Conservation (phyloP, 176 grass and related monocot genomes). For the Triticum turgidum region DNA sequence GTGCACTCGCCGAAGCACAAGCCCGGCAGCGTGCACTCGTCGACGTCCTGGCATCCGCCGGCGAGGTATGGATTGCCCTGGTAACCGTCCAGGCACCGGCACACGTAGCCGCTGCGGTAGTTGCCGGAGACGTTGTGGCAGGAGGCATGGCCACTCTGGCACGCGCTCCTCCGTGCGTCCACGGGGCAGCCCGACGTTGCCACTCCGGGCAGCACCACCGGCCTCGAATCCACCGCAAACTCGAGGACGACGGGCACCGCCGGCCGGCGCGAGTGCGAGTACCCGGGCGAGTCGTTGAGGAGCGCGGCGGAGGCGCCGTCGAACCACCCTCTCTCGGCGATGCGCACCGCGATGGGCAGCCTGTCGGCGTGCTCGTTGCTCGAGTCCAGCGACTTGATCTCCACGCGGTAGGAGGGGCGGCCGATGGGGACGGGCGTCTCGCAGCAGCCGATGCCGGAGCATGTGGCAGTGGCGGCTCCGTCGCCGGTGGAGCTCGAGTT, state of each 20-base stretch:
- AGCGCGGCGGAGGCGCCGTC: not conserved
- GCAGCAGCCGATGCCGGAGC: not conserved
- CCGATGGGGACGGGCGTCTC: not conserved
- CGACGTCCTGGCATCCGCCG: not conserved
- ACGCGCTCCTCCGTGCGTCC: not conserved
- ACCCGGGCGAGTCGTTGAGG: not conserved
- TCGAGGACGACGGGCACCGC: not conserved
- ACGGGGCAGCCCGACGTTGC: not conserved
- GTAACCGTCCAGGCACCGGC: not conserved
- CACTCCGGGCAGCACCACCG: no score
- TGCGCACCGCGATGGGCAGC: not conserved
- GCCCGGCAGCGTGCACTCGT: not conserved
- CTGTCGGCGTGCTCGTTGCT: not conserved
- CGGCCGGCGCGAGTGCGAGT: not conserved
- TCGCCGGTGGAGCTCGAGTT: no score
- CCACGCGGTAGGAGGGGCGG: not conserved
- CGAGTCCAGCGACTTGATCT: not conserved
- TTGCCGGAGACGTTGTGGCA: not conserved
- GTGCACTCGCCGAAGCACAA: not conserved
- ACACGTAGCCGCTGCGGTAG: not conserved
- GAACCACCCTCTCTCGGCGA: not conserved
- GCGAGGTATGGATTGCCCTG: not conserved
- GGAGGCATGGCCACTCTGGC: not conserved
- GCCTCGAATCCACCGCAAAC: not conserved
- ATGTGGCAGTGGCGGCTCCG: no score